These are phyloP conservation scores for Capsella bursapastoris DNA, from an alignment of 345 rosid species.

Conservation along the genomic window DNA sequence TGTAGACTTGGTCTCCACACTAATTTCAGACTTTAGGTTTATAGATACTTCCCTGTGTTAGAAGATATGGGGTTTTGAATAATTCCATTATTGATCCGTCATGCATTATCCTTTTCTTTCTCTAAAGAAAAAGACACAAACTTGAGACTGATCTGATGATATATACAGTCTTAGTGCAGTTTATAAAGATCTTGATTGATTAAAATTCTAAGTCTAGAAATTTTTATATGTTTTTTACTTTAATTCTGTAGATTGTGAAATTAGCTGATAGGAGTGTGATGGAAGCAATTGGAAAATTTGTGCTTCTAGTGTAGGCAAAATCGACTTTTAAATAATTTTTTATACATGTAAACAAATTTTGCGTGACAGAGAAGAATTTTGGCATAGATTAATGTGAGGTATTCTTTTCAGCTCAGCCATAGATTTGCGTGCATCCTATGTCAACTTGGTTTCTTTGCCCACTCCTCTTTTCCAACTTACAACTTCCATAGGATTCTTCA, in stretches of 20 bases:
- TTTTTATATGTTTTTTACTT: neutral
- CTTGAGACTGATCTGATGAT: neutral
- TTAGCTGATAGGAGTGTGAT: conserved; percentile 22
- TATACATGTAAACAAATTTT: neutral
- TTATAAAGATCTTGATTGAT: neutral
- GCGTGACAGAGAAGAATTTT: conserved; percentile 19
- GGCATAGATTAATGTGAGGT: conserved; percentile 30
- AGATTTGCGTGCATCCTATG: conserved; percentile 44
- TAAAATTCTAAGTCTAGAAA: neutral
- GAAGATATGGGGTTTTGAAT: neutral
- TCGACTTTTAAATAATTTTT: neutral
- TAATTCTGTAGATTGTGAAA: neutral
- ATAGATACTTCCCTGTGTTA: neutral
- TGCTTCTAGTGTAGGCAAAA: conserved; percentile 32
- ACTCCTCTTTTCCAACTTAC: conserved; percentile 27
- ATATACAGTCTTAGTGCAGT: neutral
- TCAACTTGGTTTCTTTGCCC: conserved; percentile 44
- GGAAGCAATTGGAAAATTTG: conserved; percentile 24
- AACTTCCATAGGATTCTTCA: conserved; percentile 23
- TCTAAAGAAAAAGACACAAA: neutral
- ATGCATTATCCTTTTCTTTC: neutral
- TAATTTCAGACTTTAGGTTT: conserved; percentile 18
- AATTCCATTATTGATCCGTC: conserved; percentile 10
- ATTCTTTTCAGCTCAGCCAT: conserved; percentile 33
- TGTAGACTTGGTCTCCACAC: conserved; percentile 19